phyloP scores from a whole-genome alignment of 2,329 filamentous ascomycete genomes.

The Rasamsonia emersonii region DNA sequence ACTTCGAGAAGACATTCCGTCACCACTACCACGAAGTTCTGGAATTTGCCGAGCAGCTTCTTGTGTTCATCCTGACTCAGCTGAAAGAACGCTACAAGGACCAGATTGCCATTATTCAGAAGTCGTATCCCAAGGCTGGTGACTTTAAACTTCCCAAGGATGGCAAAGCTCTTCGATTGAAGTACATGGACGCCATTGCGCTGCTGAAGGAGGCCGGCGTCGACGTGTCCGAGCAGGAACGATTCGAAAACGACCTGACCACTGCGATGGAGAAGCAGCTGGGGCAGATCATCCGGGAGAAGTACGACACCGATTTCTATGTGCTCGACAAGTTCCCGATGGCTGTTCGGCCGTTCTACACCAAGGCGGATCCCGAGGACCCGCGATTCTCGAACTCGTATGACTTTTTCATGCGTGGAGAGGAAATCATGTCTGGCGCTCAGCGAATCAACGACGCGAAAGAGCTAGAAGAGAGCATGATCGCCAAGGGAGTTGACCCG shows the following conservation, averaged over 20 bases:
- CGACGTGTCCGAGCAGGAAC: conserved; percentile 41
- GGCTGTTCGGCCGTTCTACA: conserved; percentile 82
- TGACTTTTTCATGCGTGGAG: conserved; percentile 63
- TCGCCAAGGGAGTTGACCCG: conserved; percentile 51
- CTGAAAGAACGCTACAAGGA: conserved; percentile 37
- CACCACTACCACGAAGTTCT: conserved; percentile 45
- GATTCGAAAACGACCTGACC: conserved; percentile 39
- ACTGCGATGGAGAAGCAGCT: conserved; percentile 56
- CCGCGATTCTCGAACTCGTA: conserved; percentile 59
- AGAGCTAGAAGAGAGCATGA: conserved; percentile 51
- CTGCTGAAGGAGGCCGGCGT: conserved; percentile 43
- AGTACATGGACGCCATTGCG: conserved; percentile 42
- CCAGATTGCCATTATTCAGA: conserved; percentile 39
- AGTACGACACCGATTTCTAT: conserved; percentile 94
- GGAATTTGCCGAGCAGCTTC: conserved; percentile 40
- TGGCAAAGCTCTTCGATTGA: conserved; percentile 40
- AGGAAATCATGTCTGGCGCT: conserved; percentile 60
- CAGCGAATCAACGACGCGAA: conserved; percentile 58
- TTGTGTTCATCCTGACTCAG: conserved; percentile 41
- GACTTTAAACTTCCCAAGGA: conserved; percentile 43
- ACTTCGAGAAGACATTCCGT: conserved; percentile 45
- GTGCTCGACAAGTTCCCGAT: conserved; percentile 94
- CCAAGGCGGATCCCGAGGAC: conserved; percentile 65
- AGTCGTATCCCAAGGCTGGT: conserved; percentile 42
- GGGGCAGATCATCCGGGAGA: conserved; percentile 73